A percentile compares a stretch with the other conserved stretches of the same genome.
Conservation (phyloP, 768 basidiomycete genomes). For the Hericium rajendrae region DNA sequence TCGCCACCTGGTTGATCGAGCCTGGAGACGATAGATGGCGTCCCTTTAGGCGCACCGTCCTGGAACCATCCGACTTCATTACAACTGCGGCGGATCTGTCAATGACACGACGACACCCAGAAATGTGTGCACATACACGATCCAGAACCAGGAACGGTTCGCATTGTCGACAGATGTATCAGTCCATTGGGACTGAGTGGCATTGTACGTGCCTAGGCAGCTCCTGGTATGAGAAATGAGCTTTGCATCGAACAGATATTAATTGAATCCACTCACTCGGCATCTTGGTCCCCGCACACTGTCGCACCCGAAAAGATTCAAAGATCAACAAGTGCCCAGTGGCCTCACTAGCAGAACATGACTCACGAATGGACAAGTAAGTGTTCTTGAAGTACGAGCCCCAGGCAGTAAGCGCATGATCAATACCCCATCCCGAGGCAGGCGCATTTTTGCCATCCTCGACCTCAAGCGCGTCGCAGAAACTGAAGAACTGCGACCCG, state of each 20-base stretch:
- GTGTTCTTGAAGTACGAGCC: constrained; percentile 43
- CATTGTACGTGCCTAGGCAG: constrained; percentile 34
- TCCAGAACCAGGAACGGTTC: constrained; percentile 62
- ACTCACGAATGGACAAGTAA: constrained; percentile 37
- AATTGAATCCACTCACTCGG: constrained; percentile 42
- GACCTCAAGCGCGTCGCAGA: constrained; percentile 64
- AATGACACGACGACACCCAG: not conserved
- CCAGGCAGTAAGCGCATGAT: constrained; percentile 56
- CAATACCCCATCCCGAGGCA: constrained; percentile 48
- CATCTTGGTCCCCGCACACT: constrained; percentile 44
- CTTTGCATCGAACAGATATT: constrained; percentile 25
- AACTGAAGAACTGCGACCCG: constrained; percentile 38
- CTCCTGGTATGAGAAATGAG: constrained; percentile 11
- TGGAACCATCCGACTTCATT: constrained; percentile 50
- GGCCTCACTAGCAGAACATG: not conserved
- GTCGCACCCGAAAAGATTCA: not conserved
- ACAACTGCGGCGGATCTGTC: constrained; percentile 39
- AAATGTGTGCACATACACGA: constrained; percentile 31
- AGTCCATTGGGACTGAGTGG: constrained; percentile 35
- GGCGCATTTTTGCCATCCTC: constrained; percentile 44
- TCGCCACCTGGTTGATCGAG: not conserved
- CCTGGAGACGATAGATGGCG: constrained; percentile 1
- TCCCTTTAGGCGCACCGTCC: not conserved
- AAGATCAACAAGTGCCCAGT: not conserved
- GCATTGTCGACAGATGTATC: constrained; percentile 46